phyloP scores from a whole-genome alignment of 331 rosid species.

The Malus hybrid region DNA sequence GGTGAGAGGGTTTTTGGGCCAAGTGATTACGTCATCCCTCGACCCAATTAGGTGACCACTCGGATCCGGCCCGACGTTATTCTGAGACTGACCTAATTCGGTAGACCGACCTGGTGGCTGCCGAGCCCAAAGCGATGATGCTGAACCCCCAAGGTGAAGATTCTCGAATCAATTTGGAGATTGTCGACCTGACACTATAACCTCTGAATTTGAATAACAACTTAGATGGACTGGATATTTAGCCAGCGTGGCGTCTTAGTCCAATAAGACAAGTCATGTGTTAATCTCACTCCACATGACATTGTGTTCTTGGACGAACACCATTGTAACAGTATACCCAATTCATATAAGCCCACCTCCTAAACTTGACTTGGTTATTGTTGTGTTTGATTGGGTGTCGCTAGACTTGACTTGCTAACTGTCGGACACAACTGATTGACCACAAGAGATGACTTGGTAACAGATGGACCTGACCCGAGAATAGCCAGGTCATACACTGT shows the following conservation, averaged over 20 bases:
- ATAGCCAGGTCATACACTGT: too few relatives aligned
- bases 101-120: not conserved
- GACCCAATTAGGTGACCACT: not conserved
- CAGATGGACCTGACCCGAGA: too few relatives aligned
- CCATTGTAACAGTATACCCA: accelerated
- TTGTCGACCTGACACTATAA: not conserved
- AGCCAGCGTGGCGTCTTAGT: accelerated
- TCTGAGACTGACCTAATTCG: too few relatives aligned
- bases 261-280: too few relatives aligned
- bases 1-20: not conserved
- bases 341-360: too few relatives aligned
- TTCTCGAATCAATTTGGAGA: not conserved
- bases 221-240: accelerated
- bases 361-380: not conserved
- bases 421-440: too few relatives aligned
- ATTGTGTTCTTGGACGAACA: too few relatives aligned
- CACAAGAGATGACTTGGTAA: too few relatives aligned
- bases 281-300: too few relatives aligned
- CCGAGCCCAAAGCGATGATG: not conserved
- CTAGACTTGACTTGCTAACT: too few relatives aligned
- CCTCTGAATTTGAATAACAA: not conserved
- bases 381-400: too few relatives aligned
- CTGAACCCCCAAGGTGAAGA: not conserved
- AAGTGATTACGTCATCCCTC: accelerated
- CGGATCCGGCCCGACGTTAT: not conserved